Conservation (phyloP, 805 yeast genomes). For the Sugiyamaella marilandica region DNA sequence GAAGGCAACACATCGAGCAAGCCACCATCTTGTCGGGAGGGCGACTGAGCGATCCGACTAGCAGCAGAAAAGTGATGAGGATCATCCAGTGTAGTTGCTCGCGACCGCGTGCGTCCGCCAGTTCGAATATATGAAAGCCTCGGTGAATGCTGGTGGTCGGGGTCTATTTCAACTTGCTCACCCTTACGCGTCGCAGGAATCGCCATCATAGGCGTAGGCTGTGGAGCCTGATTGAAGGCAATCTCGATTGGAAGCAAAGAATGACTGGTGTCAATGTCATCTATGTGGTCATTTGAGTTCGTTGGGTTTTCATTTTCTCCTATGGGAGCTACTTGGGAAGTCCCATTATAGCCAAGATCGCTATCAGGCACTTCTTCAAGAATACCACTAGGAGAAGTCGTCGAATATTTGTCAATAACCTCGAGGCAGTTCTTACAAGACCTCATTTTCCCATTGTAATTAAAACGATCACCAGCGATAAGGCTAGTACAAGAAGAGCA, state of each 20-base stretch:
- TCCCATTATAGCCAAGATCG: background rate
- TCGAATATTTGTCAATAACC: constrained; percentile 54
- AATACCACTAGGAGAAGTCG: background rate
- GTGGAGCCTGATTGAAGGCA: constrained; percentile 32
- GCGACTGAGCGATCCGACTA: background rate
- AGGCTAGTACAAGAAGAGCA: constrained; percentile 78
- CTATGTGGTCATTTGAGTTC: constrained; percentile 3
- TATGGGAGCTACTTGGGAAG: background rate
- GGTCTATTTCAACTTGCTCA: constrained; percentile 65
- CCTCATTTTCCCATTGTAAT: constrained; percentile 62
- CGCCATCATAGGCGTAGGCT: constrained; percentile 66
- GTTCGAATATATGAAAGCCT: background rate
- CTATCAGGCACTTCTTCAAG: background rate
- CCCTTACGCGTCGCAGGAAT: constrained; percentile 79
- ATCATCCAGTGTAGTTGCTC: constrained; percentile 18
- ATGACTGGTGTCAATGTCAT: no score
- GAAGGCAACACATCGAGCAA: constrained; percentile 2
- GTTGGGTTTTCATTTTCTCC: constrained; percentile 17
- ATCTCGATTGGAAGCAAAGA: constrained; percentile 21
- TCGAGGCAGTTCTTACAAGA: constrained; percentile 70
- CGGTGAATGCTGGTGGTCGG: constrained; percentile 1
- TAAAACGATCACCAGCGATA: constrained; percentile 60
- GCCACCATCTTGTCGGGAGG: background rate
- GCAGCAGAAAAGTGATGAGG: background rate
- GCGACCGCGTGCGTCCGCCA: constrained; percentile 8